These are phyloP conservation scores for Phytophthora citrophthora DNA, from an alignment of 352 stramenopile species.

Conservation along the genomic window DNA sequence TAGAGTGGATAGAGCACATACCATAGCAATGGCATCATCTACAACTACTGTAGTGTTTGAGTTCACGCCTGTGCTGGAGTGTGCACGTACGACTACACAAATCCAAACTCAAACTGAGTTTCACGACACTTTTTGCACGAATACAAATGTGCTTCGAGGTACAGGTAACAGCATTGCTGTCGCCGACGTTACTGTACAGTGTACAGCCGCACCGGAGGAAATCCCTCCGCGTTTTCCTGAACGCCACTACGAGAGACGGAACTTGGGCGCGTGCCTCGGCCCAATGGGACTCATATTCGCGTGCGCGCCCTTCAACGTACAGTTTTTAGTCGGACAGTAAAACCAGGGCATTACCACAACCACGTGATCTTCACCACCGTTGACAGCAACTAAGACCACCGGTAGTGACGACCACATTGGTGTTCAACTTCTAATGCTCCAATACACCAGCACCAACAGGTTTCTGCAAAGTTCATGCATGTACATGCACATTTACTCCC, in stretches of 20 bases:
- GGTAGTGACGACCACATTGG: not conserved
- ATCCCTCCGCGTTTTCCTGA: not conserved
- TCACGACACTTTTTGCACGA: too few species aligned
- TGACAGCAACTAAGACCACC: slow-evolving; percentile 4
- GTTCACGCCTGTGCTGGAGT: too few species aligned
- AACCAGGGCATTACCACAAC: slow-evolving; percentile 24
- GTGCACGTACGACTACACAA: too few species aligned
- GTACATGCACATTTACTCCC: not conserved
- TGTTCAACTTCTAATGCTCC: not conserved
- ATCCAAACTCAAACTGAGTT: not conserved
- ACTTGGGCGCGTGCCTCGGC: slow-evolving; percentile 20
- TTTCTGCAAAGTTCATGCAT: not conserved
- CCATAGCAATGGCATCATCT: too few species aligned
- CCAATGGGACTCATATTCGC: slow-evolving; percentile 20
- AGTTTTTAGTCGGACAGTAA: slow-evolving; percentile 30
- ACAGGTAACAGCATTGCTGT: too few species aligned
- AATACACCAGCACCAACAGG: not conserved
- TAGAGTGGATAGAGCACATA: too few species aligned
- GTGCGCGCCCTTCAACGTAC: slow-evolving; percentile 16
- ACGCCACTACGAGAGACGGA: slow-evolving; percentile 24
- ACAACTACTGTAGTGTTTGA: too few species aligned
- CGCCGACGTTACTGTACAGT: too few species aligned
- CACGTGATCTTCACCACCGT: slow-evolving; percentile 6
- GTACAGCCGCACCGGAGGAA: slow-evolving; percentile 22
- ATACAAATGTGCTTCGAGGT: too few species aligned